phyloP scores from a whole-genome alignment of 2,329 filamentous ascomycete genomes.

The Trichoderma gracile region DNA sequence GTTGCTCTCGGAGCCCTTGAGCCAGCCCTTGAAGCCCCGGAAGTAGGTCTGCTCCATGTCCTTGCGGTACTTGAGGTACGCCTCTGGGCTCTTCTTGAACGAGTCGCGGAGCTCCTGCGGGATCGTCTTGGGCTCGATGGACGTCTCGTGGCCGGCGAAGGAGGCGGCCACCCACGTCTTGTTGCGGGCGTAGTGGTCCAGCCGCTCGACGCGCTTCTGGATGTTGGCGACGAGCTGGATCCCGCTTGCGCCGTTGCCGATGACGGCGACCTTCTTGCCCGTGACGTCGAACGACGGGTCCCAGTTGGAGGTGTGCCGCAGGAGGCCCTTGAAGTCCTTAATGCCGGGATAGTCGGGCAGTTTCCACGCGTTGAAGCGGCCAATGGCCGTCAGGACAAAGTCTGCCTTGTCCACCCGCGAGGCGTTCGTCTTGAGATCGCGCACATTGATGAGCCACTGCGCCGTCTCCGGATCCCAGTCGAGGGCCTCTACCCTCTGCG shows the following conservation, averaged over 20 bases:
- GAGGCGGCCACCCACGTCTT: constrained; percentile 68
- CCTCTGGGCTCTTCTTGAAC: constrained; percentile 61
- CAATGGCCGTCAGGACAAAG: constrained; percentile 63
- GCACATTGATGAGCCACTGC: constrained; percentile 55
- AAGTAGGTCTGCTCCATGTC: constrained; percentile 63
- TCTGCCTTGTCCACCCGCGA: constrained; percentile 53
- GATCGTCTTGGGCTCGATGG: constrained; percentile 57
- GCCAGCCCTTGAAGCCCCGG: constrained; percentile 55
- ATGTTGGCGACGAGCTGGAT: constrained; percentile 58
- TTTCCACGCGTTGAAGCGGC: constrained; percentile 66
- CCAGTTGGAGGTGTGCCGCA: constrained; percentile 65
- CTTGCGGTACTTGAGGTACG: constrained; percentile 62
- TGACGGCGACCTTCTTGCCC: constrained; percentile 57
- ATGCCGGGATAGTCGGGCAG: constrained; percentile 62
- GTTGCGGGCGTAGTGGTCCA: constrained; percentile 66
- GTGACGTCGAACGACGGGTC: constrained; percentile 50
- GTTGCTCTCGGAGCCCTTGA: constrained; percentile 56
- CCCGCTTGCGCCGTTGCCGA: constrained; percentile 64
- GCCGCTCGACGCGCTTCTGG: constrained; percentile 48
- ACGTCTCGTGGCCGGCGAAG: constrained; percentile 57
- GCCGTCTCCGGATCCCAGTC: constrained; percentile 55
- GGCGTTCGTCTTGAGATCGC: constrained; percentile 42
- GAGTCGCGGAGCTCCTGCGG: constrained; percentile 56
- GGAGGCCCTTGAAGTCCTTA: constrained; percentile 52
- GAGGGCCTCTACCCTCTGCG: constrained; percentile 56